Evolutionary conservation across 1,284 basidiomycete species (phyloP), one percentile per base, ranked within the genome.

Genomic region (Puccinia hordei): DNA sequence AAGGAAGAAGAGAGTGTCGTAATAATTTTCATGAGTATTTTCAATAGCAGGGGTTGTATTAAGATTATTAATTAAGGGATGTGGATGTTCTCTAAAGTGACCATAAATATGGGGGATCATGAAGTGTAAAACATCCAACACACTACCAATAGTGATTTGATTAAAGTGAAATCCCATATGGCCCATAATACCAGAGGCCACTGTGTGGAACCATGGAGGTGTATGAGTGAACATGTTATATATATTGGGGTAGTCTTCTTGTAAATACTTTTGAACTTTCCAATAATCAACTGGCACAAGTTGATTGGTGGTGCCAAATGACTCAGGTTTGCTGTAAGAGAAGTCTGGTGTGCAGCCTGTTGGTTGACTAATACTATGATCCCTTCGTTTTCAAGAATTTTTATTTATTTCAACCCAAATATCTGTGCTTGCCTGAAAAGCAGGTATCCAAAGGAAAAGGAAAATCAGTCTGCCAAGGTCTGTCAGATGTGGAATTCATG

Each of bases 331-430:
- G n/a, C 38, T 66, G 65, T 66, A 66, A 22, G 65, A 35, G n/a
- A 66, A 66, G 24, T 66, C 35, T 22, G 65, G 65, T 2, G 65
- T 44, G 33, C 65, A 66, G 9, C 38, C 65, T 10, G 65, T 66
- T 41, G 65, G 65, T 15, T n/a, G n/a, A 3, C 8, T 24, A 4
- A 66, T 66, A 1, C 22, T 22, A 24, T 46, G 65, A 19, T 66
- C 65, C 22, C 38, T 1, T 10, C 22, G 44, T 24, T 66, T 66
- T 44, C 38, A 22, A 24, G 30, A 35, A 33, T 66, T 1, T 44
- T 66, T 66, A 12, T 66, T 4, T n/a, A 66, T 6, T 24, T 66
- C 38, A 41, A 66, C 65, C 65, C 65, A 66, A n/a, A 44, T 41
- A 10, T 44, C 19, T 8, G 44, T 38, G 22, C 35, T 66, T n/a